Percentiles rank a stretch among this genome's conserved stretches.
Evolutionary conservation across 306 rosid species (phyloP).

Genomic region (Amphicarpaea edgeworthii): DNA sequence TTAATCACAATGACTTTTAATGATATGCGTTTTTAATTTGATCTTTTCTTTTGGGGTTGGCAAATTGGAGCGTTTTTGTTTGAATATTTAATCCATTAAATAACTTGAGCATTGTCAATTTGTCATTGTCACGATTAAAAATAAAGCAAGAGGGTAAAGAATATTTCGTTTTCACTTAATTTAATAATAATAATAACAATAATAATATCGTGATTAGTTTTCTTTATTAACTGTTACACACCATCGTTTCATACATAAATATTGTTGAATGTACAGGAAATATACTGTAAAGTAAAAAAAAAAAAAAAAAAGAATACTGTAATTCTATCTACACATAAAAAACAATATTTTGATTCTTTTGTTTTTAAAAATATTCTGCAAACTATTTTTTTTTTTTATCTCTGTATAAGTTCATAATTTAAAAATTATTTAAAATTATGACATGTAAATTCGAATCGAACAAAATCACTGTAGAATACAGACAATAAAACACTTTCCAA

Average conservation of each 20-base stretch:
- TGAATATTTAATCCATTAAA: conserved; percentile 4
- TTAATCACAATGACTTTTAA: background rate
- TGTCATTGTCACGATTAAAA: background rate
- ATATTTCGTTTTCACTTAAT: conserved; percentile 11
- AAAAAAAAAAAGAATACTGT: background rate
- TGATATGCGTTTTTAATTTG: background rate
- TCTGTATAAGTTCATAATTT: too few relatives aligned
- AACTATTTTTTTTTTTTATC: too few relatives aligned
- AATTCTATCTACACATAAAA: background rate
- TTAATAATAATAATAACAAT: background rate
- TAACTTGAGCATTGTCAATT: background rate
- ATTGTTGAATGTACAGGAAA: background rate
- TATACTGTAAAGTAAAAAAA: background rate
- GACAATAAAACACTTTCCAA: too few relatives aligned
- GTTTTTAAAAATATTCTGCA: background rate
- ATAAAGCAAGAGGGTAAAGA: background rate
- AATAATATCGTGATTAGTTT: background rate
- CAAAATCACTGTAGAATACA: too few relatives aligned
- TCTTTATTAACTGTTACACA: background rate
- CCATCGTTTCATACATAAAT: background rate
- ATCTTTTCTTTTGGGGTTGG: conserved; percentile 16
- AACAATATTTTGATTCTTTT: background rate
- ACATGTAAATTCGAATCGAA: too few relatives aligned
- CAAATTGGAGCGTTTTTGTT: background rate
- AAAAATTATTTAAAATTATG: background rate